Evolutionary conservation across 306 rosid species (phyloP), one percentile per base, ranked within the genome.

Genomic region (Pachyrhizus erosus): DNA sequence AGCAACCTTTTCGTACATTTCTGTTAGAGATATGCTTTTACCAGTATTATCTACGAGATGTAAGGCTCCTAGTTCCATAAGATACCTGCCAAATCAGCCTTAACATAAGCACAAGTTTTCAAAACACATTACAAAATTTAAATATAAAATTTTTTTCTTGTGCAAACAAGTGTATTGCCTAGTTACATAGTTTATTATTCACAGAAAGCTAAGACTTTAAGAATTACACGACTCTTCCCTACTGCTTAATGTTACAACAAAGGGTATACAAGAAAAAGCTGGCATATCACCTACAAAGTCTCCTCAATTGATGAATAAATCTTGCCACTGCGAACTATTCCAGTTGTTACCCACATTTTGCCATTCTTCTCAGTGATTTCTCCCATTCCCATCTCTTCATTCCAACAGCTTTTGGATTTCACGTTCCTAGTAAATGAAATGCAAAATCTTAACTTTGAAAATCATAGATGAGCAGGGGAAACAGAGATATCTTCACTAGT

Each of bases 271-370:
- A 27, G 17, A 64, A 40, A 85, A 52, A 46, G 82, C 64, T 20
- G 31, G 24, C 54, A 74, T 84, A 81, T 70, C 79, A 90, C 97
- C 82, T 88, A 93, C 99, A 92, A 76, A 76, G 88, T 88, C 82
- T 93, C 99, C 84, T 92, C 96, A 49, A 89, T 85, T 24, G 93
- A 89, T 86, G 84, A 91, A 84, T 89, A 93, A 69, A 74, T 82
- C 80, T 86, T 87, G 76, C 90, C 88, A 27, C 65, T n/a, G 10
- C 90, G 90, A 82, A 84, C 89, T 74, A 91, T 87, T 75, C 94
- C 97, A 34, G 95, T 88, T 54, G 97, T 87, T 54, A 80, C 91
- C 93, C 94, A 91, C 87, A 86, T 75, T 67, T 87, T 84, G 2
- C 99, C 97, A 86, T 79, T 92, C 43, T 80, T 89, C 84, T 88